Percentiles rank a stretch among this genome's conserved stretches.
Evolutionary conservation across 495 filamentous ascomycete genomes (phyloP).

Genomic region (Saxispiralis lemnorum): DNA sequence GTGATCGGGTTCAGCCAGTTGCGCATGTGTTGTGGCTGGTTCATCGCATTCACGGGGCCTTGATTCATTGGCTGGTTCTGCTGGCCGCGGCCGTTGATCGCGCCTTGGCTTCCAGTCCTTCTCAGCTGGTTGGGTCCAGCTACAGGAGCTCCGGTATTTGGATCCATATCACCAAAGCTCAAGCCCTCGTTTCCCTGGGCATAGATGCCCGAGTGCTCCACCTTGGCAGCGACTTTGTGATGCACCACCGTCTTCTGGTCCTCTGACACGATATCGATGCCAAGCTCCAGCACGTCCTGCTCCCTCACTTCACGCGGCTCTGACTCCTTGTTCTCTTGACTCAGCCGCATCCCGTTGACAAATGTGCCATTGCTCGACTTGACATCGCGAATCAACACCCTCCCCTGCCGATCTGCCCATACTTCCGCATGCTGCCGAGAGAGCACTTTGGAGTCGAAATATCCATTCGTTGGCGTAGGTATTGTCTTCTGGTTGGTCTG

Average conservation of each 20-base stretch:
- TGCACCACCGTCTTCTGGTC: constrained; percentile 96
- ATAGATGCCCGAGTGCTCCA: constrained; percentile 81
- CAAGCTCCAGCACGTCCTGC: constrained; percentile 75
- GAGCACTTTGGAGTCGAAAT: constrained; percentile 93
- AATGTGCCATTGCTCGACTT: constrained; percentile 98
- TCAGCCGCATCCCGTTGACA: constrained; percentile 80
- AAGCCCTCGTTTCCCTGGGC: constrained; percentile 49
- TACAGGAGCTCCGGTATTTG: constrained; percentile 52
- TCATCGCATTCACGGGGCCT: constrained; percentile 35
- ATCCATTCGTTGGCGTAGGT: constrained; percentile 76
- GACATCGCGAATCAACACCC: constrained; percentile 89
- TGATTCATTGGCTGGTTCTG: constrained; percentile 24
- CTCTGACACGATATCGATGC: constrained; percentile 95
- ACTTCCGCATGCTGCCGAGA: constrained; percentile 92
- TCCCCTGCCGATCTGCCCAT: constrained; percentile 77
- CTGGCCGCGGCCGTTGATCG: constrained; percentile 40
- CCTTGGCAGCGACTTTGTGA: constrained; percentile 90
- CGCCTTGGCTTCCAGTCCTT: constrained; percentile 47
- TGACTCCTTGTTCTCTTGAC: constrained; percentile 82
- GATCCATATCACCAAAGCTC: constrained; percentile 75
- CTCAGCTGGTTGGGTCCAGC: constrained; percentile 39
- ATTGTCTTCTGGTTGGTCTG: constrained; percentile 94
- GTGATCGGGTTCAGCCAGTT: constrained; percentile 78
- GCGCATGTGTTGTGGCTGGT: constrained; percentile 52
- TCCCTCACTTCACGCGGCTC: constrained; percentile 83